A percentile compares a stretch with the other conserved stretches of the same genome.
Evolutionary conservation across 176 grass and related monocot species (phyloP).

Genomic region (Hyparrhenia diplandra): DNA sequence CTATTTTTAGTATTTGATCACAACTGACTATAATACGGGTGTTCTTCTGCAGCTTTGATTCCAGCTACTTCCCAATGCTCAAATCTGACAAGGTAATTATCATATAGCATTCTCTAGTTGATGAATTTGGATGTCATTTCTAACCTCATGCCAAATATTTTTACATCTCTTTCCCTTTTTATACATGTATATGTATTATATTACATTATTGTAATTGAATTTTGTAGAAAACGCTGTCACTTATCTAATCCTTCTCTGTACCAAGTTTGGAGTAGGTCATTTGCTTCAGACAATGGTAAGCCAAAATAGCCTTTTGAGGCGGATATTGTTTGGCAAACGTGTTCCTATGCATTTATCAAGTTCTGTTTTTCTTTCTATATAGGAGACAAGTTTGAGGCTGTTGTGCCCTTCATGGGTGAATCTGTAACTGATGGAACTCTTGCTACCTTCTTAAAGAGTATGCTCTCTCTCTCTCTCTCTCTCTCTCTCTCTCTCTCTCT

Average conservation of each 20-base stretch:
- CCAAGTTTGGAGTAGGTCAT: constrained; percentile 75
- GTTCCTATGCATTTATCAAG: neutral
- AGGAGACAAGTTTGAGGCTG: constrained; percentile 80
- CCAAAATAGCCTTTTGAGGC: neutral
- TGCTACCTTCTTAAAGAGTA: constrained; percentile 90
- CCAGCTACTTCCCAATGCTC: constrained; percentile 35
- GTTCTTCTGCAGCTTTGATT: constrained; percentile 31
- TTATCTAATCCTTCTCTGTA: constrained; percentile 63
- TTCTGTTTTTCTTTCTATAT: constrained; percentile 1
- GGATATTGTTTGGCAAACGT: neutral
- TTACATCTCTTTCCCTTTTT: neutral
- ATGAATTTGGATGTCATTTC: neutral
- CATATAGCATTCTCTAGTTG: neutral
- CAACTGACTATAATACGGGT: neutral
- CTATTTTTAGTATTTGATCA: constrained; percentile 1
- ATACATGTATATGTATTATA: neutral
- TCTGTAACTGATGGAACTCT: constrained; percentile 88
- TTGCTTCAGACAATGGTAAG: constrained; percentile 88
- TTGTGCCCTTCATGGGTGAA: constrained; percentile 99
- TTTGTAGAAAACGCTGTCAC: constrained; percentile 30
- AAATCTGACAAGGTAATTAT: constrained; percentile 32
- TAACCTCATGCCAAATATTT: neutral
- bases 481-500: neutral
- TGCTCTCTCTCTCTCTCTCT: neutral
- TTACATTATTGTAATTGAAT: constrained; percentile 8